Percentiles rank a stretch among this genome's conserved stretches.
Evolutionary conservation across 2,329 filamentous ascomycete species (phyloP).

Genomic region (Fusarium dimerum): DNA sequence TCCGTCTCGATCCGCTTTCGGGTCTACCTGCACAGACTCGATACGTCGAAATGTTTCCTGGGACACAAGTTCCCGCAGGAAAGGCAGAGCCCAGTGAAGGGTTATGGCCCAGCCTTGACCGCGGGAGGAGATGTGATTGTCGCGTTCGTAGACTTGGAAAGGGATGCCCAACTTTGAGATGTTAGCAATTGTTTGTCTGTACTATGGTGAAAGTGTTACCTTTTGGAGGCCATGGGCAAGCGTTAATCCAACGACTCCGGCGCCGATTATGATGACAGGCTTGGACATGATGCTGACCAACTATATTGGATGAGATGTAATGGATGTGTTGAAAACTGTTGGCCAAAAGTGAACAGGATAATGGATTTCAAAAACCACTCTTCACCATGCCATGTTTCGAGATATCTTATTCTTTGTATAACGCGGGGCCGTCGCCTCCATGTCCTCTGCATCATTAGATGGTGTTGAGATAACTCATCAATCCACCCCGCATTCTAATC

Average conservation of each 20-base stretch:
- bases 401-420: not conserved
- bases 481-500: not conserved
- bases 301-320: no score
- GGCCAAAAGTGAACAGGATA: not conserved
- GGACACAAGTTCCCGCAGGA: conserved; percentile 28
- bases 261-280: conserved; percentile 39
- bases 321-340: not conserved
- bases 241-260: conserved; percentile 39
- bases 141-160: conserved; percentile 35
- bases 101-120: conserved; percentile 60
- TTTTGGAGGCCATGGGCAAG: conserved; percentile 40
- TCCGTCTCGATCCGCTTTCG: conserved; percentile 41
- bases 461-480: not conserved
- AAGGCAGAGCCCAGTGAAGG: conserved; percentile 56
- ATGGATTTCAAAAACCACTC: no score
- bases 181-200: not conserved
- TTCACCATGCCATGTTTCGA: not conserved
- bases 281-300: conserved; percentile 2
- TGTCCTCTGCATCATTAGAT: no score
- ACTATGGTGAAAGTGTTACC: conserved; percentile 14
- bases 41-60: conserved; percentile 21
- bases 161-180: conserved; percentile 29
- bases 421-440: no score
- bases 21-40: conserved; percentile 33
- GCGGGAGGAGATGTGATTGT: conserved; percentile 31